phyloP scores from a whole-genome alignment of 768 basidiomycete species.

The Termitomyces sp. region DNA sequence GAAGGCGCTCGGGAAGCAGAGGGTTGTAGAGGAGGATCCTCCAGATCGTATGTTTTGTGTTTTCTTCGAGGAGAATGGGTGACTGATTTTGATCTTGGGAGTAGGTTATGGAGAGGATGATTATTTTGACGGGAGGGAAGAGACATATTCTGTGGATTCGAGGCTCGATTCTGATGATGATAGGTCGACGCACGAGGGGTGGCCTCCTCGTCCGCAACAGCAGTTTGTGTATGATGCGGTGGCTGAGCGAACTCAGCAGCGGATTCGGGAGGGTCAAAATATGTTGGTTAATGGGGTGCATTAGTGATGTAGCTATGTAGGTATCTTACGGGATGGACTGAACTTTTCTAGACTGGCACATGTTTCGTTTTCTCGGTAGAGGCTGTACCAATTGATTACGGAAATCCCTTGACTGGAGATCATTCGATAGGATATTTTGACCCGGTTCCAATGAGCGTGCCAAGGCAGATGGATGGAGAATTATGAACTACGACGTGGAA shows the following conservation, averaged over 20 bases:
- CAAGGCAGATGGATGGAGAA: no score
- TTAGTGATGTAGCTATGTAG: no score
- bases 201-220: slow-evolving; percentile 46
- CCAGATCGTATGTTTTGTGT: slow-evolving; percentile 38
- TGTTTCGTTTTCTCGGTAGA: no score
- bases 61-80: background rate
- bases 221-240: slow-evolving; percentile 89
- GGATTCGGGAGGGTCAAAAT: slow-evolving; percentile 42
- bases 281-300: slow-evolving; percentile 42
- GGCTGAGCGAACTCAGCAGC: slow-evolving; percentile 71
- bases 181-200: slow-evolving; percentile 19
- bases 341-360: no score
- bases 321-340: no score
- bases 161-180: slow-evolving; percentile 47
- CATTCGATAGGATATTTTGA: no score
- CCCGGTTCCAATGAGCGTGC: no score
- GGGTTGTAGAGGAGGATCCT: slow-evolving; percentile 43
- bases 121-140: slow-evolving; percentile 40
- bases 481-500: no score
- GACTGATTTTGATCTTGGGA: background rate
- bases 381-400: no score
- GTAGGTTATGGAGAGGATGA: slow-evolving; percentile 51
- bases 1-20: no score
- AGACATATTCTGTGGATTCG: slow-evolving; percentile 29
- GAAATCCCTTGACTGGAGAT: no score